A percentile compares a stretch with the other conserved stretches of the same genome.
Conservation (phyloP, 2,329 filamentous ascomycete genomes). For the Fusarium papillatum region DNA sequence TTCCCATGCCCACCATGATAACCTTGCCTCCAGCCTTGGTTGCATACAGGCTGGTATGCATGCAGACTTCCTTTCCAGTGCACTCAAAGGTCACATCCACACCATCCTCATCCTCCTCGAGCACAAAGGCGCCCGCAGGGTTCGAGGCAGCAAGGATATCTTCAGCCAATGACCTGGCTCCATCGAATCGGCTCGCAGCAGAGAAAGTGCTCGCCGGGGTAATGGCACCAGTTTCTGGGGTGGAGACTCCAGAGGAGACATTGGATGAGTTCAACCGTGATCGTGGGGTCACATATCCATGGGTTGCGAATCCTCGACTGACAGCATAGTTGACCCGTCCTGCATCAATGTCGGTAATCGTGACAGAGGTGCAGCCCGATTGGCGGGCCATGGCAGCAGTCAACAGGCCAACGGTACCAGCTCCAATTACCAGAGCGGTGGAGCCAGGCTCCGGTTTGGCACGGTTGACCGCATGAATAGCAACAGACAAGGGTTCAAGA, state of each 20-base stretch:
- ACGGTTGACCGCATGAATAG: conserved; percentile 72
- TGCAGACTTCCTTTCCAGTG: conserved; percentile 81
- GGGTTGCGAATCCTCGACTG: conserved; percentile 70
- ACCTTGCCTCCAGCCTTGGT: conserved; percentile 79
- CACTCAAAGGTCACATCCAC: conserved; percentile 82
- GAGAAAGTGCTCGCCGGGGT: conserved; percentile 62
- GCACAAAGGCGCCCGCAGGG: conserved; percentile 40
- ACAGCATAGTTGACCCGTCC: conserved; percentile 72
- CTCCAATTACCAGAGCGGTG: conserved; percentile 73
- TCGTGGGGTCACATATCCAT: conserved; percentile 67
- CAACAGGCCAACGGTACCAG: conserved; percentile 73
- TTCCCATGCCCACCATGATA: conserved; percentile 86
- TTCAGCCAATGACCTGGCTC: conserved; percentile 62
- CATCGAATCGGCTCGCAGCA: conserved; percentile 63
- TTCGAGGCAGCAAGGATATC: conserved; percentile 62
- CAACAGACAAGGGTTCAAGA: conserved; percentile 73
- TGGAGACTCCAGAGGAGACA: conserved; percentile 63
- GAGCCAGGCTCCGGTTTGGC: conserved; percentile 65
- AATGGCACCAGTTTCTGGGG: conserved; percentile 54
- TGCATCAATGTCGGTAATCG: conserved; percentile 71
- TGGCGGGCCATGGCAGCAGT: conserved; percentile 74
- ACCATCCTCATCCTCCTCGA: conserved; percentile 73
- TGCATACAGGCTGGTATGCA: conserved; percentile 82
- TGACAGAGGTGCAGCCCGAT: conserved; percentile 70
- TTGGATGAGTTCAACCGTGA: conserved; percentile 58